phyloP scores from a whole-genome alignment of 345 rosid species.

The Salix koriyanagi region DNA sequence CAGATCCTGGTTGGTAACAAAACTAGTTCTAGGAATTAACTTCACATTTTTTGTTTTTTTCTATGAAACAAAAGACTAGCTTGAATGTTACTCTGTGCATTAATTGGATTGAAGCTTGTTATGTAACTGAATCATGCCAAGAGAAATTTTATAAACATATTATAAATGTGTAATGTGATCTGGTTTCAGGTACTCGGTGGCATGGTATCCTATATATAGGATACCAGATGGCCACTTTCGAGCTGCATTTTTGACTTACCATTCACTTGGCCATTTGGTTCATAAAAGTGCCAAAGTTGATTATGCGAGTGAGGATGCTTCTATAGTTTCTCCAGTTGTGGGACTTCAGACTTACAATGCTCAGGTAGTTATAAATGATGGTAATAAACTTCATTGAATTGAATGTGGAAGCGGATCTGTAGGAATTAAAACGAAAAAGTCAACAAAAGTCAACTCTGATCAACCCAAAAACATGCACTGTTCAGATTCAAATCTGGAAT shows the following conservation, averaged over 20 bases:
- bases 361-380: slow-evolving; percentile 45
- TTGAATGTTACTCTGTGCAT: background rate
- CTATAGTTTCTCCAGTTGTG: slow-evolving; percentile 42
- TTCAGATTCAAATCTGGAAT: too few relatives aligned
- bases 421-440: too few relatives aligned
- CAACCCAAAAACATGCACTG: too few relatives aligned
- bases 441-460: too few relatives aligned
- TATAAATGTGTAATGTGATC: background rate
- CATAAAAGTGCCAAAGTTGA: slow-evolving; percentile 24
- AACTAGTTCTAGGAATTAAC: background rate
- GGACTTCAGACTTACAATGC: slow-evolving; percentile 61
- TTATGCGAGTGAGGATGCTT: slow-evolving; percentile 13
- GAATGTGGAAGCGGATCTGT: background rate
- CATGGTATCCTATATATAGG: slow-evolving; percentile 65
- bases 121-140: background rate
- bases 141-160: background rate
- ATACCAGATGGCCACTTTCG: slow-evolving; percentile 59
- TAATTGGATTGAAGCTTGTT: background rate
- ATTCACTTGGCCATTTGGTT: slow-evolving; percentile 48
- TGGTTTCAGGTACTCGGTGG: slow-evolving; percentile 54
- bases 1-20: slow-evolving; percentile 46
- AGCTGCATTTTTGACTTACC: slow-evolving; percentile 59
- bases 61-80: background rate
- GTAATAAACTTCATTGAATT: too few relatives aligned
- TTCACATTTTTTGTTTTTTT: background rate